A percentile compares a stretch with the other conserved stretches of the same genome.
Conservation (phyloP, 805 yeast genomes). For the Tetrapisispora nanseiensis region DNA sequence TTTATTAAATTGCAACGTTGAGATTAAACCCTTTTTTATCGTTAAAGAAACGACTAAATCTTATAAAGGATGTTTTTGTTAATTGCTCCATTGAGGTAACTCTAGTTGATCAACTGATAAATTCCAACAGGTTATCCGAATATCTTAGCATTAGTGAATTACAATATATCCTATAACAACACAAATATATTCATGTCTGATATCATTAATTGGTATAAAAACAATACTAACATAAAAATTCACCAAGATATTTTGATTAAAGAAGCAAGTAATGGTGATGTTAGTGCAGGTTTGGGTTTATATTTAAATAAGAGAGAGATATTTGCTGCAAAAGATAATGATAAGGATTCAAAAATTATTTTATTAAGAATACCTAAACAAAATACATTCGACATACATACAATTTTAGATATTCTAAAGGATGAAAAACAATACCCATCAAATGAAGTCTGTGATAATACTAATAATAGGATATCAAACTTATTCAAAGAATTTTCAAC, state of each 20-base stretch:
- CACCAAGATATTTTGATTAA: not conserved
- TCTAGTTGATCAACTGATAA: no score
- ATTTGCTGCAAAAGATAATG: not conserved
- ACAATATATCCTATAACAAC: no score
- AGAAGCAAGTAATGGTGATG: constrained; percentile 4
- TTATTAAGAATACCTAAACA: constrained; percentile 33
- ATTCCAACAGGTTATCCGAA: no score
- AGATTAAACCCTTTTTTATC: no score
- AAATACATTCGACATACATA: constrained; percentile 27
- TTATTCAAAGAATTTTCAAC: constrained; percentile 19
- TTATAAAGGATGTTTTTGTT: no score
- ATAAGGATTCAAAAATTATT: constrained; percentile 17
- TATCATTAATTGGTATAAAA: not conserved
- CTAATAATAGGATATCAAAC: constrained; percentile 20
- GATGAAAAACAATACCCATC: constrained; percentile 17
- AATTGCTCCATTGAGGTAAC: no score
- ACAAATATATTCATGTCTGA: not conserved
- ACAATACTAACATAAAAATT: not conserved
- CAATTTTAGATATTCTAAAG: constrained; percentile 12
- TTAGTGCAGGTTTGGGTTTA: constrained; percentile 30
- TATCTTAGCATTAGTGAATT: no score
- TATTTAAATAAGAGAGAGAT: constrained; percentile 6
- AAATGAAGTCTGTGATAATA: constrained; percentile 19
- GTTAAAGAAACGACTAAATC: no score
- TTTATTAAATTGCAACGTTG: no score